Conservation (phyloP, 352 stramenopile genomes). For the Peronospora tabacina region DNA sequence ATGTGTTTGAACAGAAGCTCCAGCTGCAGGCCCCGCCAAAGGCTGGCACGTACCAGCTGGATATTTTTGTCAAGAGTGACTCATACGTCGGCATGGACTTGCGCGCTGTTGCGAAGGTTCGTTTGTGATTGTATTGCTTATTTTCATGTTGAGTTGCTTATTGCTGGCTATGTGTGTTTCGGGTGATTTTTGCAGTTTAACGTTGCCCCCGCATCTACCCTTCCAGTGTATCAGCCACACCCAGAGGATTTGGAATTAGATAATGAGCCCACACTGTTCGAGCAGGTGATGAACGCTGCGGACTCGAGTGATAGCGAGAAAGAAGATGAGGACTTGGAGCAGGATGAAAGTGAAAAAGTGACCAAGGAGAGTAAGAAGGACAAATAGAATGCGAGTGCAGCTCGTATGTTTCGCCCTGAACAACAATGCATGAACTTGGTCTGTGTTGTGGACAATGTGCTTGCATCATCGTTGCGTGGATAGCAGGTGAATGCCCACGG, state of each 20-base stretch:
- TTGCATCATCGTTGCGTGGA: conserved; percentile 5
- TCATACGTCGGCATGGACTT: conserved; percentile 97
- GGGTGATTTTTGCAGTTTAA: conserved; percentile 67
- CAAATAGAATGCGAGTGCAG: conserved; percentile 42
- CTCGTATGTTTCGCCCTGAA: conserved; percentile 29
- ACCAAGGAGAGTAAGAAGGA: conserved; percentile 55
- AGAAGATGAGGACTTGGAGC: conserved; percentile 53
- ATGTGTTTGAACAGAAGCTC: conserved; percentile 86
- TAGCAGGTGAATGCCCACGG: neutral
- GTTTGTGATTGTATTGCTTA: conserved; percentile 1
- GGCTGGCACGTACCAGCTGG: conserved; percentile 93
- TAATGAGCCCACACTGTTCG: conserved; percentile 99
- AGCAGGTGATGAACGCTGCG: conserved; percentile 90
- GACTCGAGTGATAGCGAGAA: conserved; percentile 86
- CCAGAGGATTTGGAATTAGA: conserved; percentile 98
- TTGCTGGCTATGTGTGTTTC: conserved; percentile 2
- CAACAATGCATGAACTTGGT: conserved; percentile 20
- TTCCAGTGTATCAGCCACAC: conserved; percentile 95
- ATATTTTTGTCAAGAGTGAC: conserved; percentile 96
- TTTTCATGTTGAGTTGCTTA: conserved; percentile 1
- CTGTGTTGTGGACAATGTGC: conserved; percentile 16
- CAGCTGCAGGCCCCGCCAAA: conserved; percentile 94
- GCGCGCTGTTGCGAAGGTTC: conserved; percentile 82
- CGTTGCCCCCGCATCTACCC: conserved; percentile 85
- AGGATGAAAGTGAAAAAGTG: conserved; percentile 45